Evolutionary conservation across 345 rosid species (phyloP).

Genomic region (Syzygium aromaticum): DNA sequence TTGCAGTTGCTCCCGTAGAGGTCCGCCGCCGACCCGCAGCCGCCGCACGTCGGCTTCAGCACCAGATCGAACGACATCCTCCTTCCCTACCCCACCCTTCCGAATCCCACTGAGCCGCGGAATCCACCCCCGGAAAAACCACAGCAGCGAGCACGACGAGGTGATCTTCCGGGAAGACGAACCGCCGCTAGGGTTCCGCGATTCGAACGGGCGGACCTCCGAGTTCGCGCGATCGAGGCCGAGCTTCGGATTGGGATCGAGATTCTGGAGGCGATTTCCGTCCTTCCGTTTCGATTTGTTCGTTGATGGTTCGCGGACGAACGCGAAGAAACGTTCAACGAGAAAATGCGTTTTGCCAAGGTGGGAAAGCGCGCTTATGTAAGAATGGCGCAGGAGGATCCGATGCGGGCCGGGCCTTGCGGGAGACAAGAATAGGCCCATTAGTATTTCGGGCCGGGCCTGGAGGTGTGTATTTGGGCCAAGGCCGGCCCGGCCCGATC

Average conservation of each 20-base stretch:
- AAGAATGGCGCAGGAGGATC: not conserved
- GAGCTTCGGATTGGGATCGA: not conserved
- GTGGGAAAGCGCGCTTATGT: not conserved
- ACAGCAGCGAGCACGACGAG: not conserved
- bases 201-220: not conserved
- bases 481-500: not conserved
- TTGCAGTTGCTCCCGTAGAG: constrained; percentile 87
- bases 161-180: not conserved
- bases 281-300: not conserved
- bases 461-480: not conserved
- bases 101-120: not conserved
- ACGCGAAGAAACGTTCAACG: not conserved
- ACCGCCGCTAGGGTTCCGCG: not conserved
- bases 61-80: constrained; percentile 66
- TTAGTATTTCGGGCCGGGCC: not conserved
- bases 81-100: not conserved
- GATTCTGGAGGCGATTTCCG: not conserved
- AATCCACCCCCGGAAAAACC: not conserved
- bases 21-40: constrained; percentile 64
- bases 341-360: not conserved
- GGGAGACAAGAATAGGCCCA: not conserved
- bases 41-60: constrained; percentile 65
- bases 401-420: not conserved
- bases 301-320: no score
- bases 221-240: not conserved